phyloP scores from a whole-genome alignment of 2,329 filamentous ascomycete species.

The Botrytis squamosa region DNA sequence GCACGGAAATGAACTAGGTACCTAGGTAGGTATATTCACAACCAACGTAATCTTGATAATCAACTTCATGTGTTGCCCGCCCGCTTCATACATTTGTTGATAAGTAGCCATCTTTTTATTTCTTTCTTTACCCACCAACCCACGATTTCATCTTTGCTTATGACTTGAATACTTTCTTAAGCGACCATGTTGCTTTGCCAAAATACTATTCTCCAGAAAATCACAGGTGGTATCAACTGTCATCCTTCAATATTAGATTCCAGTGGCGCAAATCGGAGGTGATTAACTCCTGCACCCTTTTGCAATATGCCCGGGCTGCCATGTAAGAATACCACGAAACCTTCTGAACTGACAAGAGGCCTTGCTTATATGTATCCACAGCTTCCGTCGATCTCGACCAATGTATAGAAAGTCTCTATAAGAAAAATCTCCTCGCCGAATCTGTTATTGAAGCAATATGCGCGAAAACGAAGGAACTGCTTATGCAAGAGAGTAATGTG shows the following conservation, averaged over 20 bases:
- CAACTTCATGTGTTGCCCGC: background rate
- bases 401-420: conserved; percentile 95
- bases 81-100: background rate
- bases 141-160: conserved; percentile 24
- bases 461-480: conserved; percentile 95
- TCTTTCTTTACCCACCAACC: background rate
- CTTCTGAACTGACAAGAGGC: conserved; percentile 5
- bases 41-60: conserved; percentile 6
- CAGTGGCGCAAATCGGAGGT: conserved; percentile 27
- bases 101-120: background rate
- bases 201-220: conserved; percentile 34
- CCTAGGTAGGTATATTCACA: background rate
- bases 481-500: conserved; percentile 99
- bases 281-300: conserved; percentile 24
- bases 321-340: conserved; percentile 43
- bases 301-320: conserved; percentile 57
- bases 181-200: conserved; percentile 40
- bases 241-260: conserved; percentile 30
- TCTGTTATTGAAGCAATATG: conserved; percentile 99
- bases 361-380: conserved; percentile 42
- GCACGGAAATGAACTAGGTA: too few species aligned
- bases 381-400: conserved; percentile 97
- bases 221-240: conserved; percentile 30
- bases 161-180: conserved; percentile 27
- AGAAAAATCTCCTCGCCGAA: conserved; percentile 94